Evolutionary conservation across 1,284 basidiomycete species (phyloP), one percentile per base, ranked within the genome.

Genomic region (Xerocomus amazonicus): DNA sequence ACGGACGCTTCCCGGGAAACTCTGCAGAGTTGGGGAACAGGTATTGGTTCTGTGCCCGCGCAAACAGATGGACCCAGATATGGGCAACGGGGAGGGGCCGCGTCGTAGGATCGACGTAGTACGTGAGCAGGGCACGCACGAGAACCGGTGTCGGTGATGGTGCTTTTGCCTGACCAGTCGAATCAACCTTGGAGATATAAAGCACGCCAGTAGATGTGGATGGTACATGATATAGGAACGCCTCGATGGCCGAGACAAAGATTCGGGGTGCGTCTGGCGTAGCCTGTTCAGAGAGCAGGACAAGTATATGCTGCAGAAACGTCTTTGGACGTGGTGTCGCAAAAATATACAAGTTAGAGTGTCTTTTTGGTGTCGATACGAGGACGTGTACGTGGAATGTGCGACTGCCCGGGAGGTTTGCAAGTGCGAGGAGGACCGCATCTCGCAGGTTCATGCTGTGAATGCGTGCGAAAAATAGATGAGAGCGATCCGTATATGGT

Each of bases 141-240:
- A 97, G 80, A 3, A 76, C 67, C 1, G 79, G 70, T 0, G 91
- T 92, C 1, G 89, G 81, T 41, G 84, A 76, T 3, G 80, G 81
- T 7, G 66, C 51, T 27, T 61, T 59, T 0, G 76, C 81, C 56
- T 90, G 92, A 0, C 95, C 95, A 0, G 92, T 93, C 12, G 93
- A 86, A 67, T 98, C 97, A 48, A 97, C 84, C 70, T 99, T 99
- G 44, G 91, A 90, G 41, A 98, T 78, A 69, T 98, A 97, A 19
- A 99, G 71, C 32, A 99, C 78, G 1, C 83, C 84, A 48, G 79
- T 80, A 2, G 76, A 78, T 2, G 87, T 85, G 3, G 79, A 60
- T 4, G 88, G 87, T 43, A 90, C 63, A 39, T 83, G 81, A 74
- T 93, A 97, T 29, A 97, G 71, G 48, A 76, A 80, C 0, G 85